Conservation (phyloP, 768 basidiomycete genomes). For the Phylloporus rhodoxanthus region DNA sequence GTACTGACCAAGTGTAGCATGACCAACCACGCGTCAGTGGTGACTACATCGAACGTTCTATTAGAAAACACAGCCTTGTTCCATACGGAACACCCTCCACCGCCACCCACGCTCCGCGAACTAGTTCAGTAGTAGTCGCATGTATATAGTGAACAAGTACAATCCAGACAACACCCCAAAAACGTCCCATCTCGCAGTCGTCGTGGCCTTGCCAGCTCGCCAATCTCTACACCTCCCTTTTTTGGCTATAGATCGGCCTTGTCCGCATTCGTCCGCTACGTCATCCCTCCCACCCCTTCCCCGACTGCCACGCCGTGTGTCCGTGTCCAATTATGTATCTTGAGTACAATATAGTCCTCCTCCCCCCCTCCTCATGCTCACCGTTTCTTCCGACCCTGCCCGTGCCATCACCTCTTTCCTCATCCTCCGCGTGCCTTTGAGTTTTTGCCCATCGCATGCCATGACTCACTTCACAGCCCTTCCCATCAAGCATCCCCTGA, state of each 20-base stretch:
- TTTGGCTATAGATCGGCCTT: conserved; percentile 23
- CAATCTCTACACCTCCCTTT: conserved; percentile 13
- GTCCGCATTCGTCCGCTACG: conserved; percentile 4
- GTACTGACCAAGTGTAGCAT: neutral
- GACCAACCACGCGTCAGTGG: neutral
- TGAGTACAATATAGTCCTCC: neutral
- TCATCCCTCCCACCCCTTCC: conserved; percentile 13
- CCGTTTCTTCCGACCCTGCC: neutral
- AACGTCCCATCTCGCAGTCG: neutral
- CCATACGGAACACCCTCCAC: conserved; percentile 12
- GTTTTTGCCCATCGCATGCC: neutral
- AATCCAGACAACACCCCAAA: neutral
- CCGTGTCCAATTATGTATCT: conserved; percentile 16
- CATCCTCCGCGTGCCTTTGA: neutral
- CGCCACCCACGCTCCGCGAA: conserved; percentile 5
- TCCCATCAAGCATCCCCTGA: neutral
- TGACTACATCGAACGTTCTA: conserved; percentile 21
- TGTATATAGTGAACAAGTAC: neutral
- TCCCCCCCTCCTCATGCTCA: neutral
- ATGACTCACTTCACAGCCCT: neutral
- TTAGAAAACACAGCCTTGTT: conserved; percentile 28
- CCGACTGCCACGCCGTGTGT: neutral
- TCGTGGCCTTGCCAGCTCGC: neutral
- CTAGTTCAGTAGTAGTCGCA: neutral
- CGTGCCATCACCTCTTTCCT: neutral